Conservation (phyloP, 257 asterid genomes). For the Solanum appendiculatum region DNA sequence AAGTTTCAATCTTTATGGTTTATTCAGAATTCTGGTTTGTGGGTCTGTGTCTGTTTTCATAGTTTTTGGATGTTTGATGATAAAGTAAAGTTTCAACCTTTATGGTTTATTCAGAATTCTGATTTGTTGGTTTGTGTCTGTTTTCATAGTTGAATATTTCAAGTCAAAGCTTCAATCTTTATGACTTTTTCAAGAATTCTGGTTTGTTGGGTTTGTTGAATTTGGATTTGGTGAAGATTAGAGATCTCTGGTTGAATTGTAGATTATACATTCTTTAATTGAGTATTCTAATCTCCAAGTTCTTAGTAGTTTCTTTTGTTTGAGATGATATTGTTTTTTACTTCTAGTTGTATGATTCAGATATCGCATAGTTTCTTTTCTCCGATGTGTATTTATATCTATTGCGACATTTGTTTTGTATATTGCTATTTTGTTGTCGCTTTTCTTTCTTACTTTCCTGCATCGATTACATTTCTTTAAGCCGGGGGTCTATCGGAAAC, state of each 20-base stretch:
- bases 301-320: slow-evolving; percentile 11
- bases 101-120: background rate
- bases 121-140: background rate
- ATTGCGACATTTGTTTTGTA: background rate
- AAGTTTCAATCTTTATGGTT: background rate
- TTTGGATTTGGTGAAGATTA: slow-evolving; percentile 30
- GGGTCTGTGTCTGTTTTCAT: background rate
- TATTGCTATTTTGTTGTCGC: background rate
- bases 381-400: background rate
- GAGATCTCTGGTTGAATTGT: slow-evolving; percentile 22
- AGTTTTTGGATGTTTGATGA: background rate
- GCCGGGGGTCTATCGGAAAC: background rate
- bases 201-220: slow-evolving; percentile 29
- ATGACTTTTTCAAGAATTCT: slow-evolving; percentile 20
- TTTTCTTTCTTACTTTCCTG: background rate
- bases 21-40: background rate
- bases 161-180: slow-evolving; percentile 22
- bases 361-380: background rate
- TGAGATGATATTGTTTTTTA: slow-evolving; percentile 12
- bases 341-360: background rate
- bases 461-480: background rate
- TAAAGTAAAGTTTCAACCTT: slow-evolving; percentile 26
- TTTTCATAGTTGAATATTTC: slow-evolving; percentile 14
- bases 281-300: slow-evolving; percentile 11
- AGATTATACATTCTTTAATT: slow-evolving; percentile 6